Evolutionary conservation across 2,329 filamentous ascomycete genomes (phyloP), one percentile per base, ranked within the genome.

Genomic region (Sodiomyces alkalinus): DNA sequence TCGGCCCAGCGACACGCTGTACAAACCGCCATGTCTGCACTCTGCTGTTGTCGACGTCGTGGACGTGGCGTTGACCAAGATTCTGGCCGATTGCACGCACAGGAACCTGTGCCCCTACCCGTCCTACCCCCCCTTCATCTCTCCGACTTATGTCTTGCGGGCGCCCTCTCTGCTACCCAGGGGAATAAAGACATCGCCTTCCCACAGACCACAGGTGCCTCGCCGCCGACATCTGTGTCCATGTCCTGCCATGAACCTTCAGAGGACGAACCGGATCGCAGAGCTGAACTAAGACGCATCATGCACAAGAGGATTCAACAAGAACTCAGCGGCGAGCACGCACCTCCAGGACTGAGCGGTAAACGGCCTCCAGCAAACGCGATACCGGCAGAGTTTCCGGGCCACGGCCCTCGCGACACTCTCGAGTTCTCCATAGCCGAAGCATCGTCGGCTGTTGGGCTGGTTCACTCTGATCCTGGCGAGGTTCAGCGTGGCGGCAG

Each of bases 221-320:
- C n/a, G n/a, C n/a, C n/a, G n/a, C n/a, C n/a, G n/a, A n/a, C n/a
- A n/a, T n/a, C n/a, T n/a, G n/a, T n/a, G n/a, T n/a, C n/a, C n/a
- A n/a, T n/a, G n/a, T n/a, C n/a, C n/a, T n/a, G n/a, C 9, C 21
- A 22, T 22, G 20, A 12, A 22, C 5, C 4, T 8, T 20, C 19
- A n/a, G 53, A 66, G 15, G 64, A 68, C 35, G 64, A 68, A 36
- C 41, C 68, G 23, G 60, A 64, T 28, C 55, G 66, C 17, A 56
- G 67, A 37, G 67, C 65, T 17, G 68, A 73, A 38, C 45, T 74
- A 30, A 64, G 58, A 38, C 56, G 66, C 13, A 48, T 72, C 7
- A 61, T 66, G 45, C 60, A 64, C 27, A 62, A 60, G 38, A 57
- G 66, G 35, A 72, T 73, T n/a, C 64, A 64, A 35, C 59, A 69